phyloP scores from a whole-genome alignment of 2,329 filamentous ascomycete species.

The Colletotrichum siamense region DNA sequence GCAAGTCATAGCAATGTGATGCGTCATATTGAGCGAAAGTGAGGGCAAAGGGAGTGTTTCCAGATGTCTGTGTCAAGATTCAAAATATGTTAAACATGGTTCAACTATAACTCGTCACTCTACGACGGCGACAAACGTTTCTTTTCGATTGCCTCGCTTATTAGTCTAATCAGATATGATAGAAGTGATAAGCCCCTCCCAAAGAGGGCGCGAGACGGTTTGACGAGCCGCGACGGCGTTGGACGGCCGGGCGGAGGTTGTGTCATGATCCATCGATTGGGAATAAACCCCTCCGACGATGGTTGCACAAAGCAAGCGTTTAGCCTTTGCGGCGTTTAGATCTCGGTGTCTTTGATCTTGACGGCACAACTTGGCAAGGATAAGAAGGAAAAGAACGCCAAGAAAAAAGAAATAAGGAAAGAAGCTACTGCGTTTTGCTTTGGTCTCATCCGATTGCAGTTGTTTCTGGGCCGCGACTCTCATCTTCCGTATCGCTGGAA shows the following conservation, averaged over 20 bases:
- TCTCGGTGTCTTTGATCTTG: not conserved
- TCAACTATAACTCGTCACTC: not conserved
- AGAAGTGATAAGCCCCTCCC: not conserved
- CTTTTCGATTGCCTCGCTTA: not conserved
- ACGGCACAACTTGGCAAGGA: not conserved
- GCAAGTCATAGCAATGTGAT: conserved; percentile 9
- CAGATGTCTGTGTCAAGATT: not conserved
- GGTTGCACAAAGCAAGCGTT: conserved; percentile 2
- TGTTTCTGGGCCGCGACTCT: not conserved
- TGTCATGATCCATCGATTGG: not conserved
- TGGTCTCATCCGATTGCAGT: not conserved
- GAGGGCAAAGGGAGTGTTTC: not conserved
- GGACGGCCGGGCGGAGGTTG: not conserved
- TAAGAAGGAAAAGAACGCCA: not conserved
- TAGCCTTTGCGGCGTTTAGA: not conserved
- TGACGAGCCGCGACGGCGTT: not conserved
- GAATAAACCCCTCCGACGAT: not conserved
- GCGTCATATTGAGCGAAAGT: not conserved
- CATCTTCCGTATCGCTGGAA: not conserved
- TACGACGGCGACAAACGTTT: not conserved
- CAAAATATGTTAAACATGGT: not conserved
- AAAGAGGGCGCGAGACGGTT: not conserved
- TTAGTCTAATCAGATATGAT: conserved; percentile 9
- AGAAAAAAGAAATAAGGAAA: not conserved
- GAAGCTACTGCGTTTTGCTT: not conserved